These are phyloP conservation scores for Fagus sylvatica DNA, from an alignment of 306 rosid genomes.

Conservation along the genomic window DNA sequence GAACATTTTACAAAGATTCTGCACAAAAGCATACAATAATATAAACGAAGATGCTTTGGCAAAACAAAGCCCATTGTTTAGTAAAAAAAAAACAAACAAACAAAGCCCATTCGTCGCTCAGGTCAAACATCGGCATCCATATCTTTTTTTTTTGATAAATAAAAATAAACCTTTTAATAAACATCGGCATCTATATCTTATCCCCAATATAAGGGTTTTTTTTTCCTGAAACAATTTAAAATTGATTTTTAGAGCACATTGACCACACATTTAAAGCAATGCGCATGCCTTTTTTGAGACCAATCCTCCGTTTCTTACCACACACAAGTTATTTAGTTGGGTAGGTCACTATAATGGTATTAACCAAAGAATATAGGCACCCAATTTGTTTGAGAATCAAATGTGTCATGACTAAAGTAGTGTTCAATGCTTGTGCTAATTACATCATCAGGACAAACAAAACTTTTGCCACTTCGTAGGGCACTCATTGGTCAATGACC, in stretches of 20 bases:
- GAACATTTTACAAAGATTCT: too few relatives aligned
- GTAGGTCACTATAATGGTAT: neutral
- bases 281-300: constrained; percentile 1
- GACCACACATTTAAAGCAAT: constrained; percentile 21
- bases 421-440: constrained; percentile 23
- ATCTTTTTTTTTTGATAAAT: neutral
- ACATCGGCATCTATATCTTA: neutral
- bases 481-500: constrained; percentile 18
- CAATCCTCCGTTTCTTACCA: neutral
- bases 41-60: neutral
- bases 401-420: constrained; percentile 5
- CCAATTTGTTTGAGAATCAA: constrained; percentile 16
- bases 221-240: neutral
- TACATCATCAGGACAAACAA: constrained; percentile 16
- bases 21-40: neutral
- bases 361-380: constrained; percentile 12
- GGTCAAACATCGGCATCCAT: constrained; percentile 3
- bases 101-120: neutral
- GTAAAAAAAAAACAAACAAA: too few relatives aligned
- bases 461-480: constrained; percentile 11
- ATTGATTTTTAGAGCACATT: neutral
- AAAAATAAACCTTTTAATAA: neutral
- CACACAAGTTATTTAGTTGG: constrained; percentile 3
- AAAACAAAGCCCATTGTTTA: neutral
- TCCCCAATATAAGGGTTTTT: neutral